phyloP scores from a whole-genome alignment of 768 basidiomycete genomes.

The Leucocoprinus birnbaumii region DNA sequence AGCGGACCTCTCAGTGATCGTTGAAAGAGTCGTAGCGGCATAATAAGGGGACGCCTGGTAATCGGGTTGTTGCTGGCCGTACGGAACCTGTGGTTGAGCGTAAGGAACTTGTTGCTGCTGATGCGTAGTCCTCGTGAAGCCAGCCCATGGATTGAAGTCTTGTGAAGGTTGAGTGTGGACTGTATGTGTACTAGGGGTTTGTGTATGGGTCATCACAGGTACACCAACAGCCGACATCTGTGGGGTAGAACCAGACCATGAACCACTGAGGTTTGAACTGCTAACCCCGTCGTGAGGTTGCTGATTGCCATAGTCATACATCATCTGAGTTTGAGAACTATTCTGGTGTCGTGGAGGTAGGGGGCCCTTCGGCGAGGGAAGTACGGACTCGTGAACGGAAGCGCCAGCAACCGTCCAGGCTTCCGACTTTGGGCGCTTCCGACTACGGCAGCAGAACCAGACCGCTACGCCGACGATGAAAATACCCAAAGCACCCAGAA shows the following conservation, averaged over 20 bases:
- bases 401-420: conserved; percentile 30
- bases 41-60: background rate
- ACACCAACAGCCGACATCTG: background rate
- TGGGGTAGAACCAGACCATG: background rate
- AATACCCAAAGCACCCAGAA: conserved; percentile 29
- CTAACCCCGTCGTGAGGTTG: background rate
- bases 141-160: background rate
- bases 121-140: background rate
- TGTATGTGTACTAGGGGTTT: background rate
- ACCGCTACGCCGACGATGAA: conserved; percentile 22
- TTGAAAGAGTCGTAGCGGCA: conserved; percentile 2
- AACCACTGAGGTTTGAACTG: background rate
- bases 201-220: background rate
- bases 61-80: background rate
- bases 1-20: conserved; percentile 7
- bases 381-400: background rate
- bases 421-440: conserved; percentile 27
- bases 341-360: background rate
- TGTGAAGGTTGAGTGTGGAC: background rate
- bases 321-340: background rate
- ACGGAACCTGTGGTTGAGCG: background rate
- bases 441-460: conserved; percentile 26
- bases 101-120: background rate
- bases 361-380: background rate
- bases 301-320: background rate